A percentile compares a stretch with the other conserved stretches of the same genome.
These are phyloP conservation scores for Boeremia lycopersici DNA, from an alignment of 2,329 filamentous ascomycete genomes.

Conservation along the genomic window DNA sequence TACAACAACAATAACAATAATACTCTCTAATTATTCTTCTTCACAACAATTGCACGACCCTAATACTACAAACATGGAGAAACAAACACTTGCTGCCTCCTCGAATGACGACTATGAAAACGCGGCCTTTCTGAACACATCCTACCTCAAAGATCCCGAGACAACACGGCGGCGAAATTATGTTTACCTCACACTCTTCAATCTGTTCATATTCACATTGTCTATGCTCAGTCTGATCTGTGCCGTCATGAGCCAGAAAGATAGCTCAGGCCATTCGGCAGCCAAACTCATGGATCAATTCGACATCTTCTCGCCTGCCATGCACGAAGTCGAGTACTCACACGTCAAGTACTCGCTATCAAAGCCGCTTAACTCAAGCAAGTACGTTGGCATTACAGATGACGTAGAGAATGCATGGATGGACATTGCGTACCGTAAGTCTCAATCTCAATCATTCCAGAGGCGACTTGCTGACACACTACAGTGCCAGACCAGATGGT, in stretches of 20 bases:
- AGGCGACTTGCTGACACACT: conserved; percentile 24
- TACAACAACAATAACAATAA: not conserved
- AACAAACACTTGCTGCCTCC: conserved; percentile 26
- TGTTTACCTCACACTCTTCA: conserved; percentile 39
- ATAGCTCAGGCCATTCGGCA: conserved; percentile 28
- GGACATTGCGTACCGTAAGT: conserved; percentile 56
- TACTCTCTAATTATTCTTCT: not conserved
- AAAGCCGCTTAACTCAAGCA: conserved; percentile 38
- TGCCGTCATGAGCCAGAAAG: conserved; percentile 39
- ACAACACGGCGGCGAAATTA: conserved; percentile 29
- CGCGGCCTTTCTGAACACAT: conserved; percentile 36
- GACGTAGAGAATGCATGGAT: conserved; percentile 65
- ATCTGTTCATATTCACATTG: conserved; percentile 42
- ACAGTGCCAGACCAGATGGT: conserved; percentile 67
- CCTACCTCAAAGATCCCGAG: conserved; percentile 31
- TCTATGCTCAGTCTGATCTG: conserved; percentile 40
- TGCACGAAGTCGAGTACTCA: conserved; percentile 38
- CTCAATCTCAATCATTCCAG: conserved; percentile 3
- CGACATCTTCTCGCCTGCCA: conserved; percentile 39
- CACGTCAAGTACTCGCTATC: conserved; percentile 35
- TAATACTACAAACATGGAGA: conserved; percentile 31
- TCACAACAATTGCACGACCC: not conserved
- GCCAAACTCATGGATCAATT: conserved; percentile 43
- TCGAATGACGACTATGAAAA: conserved; percentile 35
- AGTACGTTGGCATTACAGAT: conserved; percentile 61